Conservation (phyloP, 176 grass and related monocot species). For the Poa pratensis region DNA sequence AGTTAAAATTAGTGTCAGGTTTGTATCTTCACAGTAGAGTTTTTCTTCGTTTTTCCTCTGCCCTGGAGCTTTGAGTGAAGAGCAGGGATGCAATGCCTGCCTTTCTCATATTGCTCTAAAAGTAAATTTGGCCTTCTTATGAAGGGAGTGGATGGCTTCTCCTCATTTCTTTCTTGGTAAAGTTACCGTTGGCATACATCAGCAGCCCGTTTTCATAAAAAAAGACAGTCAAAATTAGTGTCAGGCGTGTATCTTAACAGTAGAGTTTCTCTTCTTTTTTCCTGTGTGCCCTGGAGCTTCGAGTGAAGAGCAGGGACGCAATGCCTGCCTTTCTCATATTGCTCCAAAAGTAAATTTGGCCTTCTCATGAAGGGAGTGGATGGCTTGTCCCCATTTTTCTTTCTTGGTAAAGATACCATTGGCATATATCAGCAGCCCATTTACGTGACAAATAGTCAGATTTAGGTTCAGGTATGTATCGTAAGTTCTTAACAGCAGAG, state of each 20-base stretch:
- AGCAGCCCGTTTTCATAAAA: background rate
- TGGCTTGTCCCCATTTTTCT: conserved; percentile 23
- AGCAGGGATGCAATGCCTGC: conserved; percentile 50
- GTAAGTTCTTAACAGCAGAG: too few relatives aligned
- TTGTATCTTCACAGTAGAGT: too few relatives aligned
- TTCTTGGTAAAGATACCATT: conserved; percentile 34
- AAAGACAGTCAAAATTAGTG: background rate
- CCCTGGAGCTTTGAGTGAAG: conserved; percentile 62
- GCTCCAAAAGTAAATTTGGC: conserved; percentile 47
- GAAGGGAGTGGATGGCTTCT: conserved; percentile 26
- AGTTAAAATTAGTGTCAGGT: too few relatives aligned
- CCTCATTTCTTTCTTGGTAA: conserved; percentile 39
- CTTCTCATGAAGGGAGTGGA: conserved; percentile 27
- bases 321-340: conserved; percentile 66
- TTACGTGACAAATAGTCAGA: too few relatives aligned
- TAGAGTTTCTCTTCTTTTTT: background rate
- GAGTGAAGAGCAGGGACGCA: conserved; percentile 53
- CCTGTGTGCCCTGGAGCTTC: conserved; percentile 42
- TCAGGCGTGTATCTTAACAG: background rate
- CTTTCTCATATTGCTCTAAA: conserved; percentile 61
- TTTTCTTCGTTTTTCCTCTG: background rate
- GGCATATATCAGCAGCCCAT: background rate
- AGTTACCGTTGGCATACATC: conserved; percentile 44
- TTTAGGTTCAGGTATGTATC: background rate
- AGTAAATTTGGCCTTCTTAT: conserved; percentile 31